These are phyloP conservation scores for Auricularia sp. DNA, from an alignment of 768 basidiomycete genomes.

Conservation along the genomic window DNA sequence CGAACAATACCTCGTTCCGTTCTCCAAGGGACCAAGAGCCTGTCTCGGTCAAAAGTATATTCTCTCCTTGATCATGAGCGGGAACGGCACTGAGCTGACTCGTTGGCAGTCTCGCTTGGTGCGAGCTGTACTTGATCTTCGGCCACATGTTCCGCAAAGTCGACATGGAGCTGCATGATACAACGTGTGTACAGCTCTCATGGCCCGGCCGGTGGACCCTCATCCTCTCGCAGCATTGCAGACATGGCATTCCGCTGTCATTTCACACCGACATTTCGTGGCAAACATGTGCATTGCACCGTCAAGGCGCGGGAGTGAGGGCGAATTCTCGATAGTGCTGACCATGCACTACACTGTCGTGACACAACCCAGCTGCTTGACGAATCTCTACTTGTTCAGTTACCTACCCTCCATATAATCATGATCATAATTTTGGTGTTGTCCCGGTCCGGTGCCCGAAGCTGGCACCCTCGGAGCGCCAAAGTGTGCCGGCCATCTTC, in stretches of 20 bases:
- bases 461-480: too few relatives aligned
- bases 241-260: background rate
- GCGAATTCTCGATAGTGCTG: too few relatives aligned
- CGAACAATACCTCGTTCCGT: conserved; percentile 32
- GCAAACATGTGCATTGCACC: background rate
- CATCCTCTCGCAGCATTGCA: background rate
- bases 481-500: too few relatives aligned
- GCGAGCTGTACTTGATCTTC: conserved; percentile 33
- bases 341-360: too few relatives aligned
- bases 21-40: conserved; percentile 37
- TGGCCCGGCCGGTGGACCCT: conserved; percentile 11
- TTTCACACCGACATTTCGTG: background rate
- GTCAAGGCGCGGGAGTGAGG: background rate
- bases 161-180: conserved; percentile 25
- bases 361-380: too few relatives aligned
- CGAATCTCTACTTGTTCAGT: too few relatives aligned
- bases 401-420: too few relatives aligned
- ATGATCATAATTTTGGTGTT: too few relatives aligned
- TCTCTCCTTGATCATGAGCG: background rate
- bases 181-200: conserved; percentile 10
- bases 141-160: conserved; percentile 32
- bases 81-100: background rate
- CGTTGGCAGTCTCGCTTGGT: conserved; percentile 31
- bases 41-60: conserved; percentile 37
- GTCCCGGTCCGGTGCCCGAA: too few relatives aligned